Evolutionary conservation across 1,284 basidiomycete genomes (phyloP).

Genomic region (Wallemia mellicola): DNA sequence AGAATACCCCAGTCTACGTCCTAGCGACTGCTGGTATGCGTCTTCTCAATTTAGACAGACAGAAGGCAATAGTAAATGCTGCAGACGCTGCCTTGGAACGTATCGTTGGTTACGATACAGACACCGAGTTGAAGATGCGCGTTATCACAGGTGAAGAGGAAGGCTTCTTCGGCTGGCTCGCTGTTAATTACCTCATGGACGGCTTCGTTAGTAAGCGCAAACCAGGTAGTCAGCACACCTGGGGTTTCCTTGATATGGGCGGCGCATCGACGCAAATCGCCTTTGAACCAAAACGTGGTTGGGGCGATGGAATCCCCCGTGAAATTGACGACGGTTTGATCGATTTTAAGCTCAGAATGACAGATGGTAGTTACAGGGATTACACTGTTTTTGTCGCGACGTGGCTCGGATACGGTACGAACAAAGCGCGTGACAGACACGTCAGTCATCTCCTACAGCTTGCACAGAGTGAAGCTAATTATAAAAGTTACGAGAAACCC

Average conservation of each 20-base stretch:
- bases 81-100: slow-evolving; percentile 45
- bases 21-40: slow-evolving; percentile 97
- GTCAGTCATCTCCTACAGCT: slow-evolving; percentile 28
- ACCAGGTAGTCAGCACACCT: slow-evolving; percentile 32
- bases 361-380: slow-evolving; percentile 56
- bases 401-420: slow-evolving; percentile 95
- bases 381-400: slow-evolving; percentile 93
- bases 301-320: slow-evolving; percentile 22
- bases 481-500: too few relatives aligned
- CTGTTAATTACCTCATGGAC: slow-evolving; percentile 97
- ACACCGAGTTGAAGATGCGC: slow-evolving; percentile 25
- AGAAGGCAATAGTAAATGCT: slow-evolving; percentile 36
- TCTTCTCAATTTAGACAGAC: slow-evolving; percentile 36
- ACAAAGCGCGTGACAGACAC: slow-evolving; percentile 77
- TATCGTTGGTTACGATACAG: slow-evolving; percentile 45
- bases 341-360: slow-evolving; percentile 45
- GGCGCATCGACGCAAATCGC: slow-evolving; percentile 96
- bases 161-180: slow-evolving; percentile 93
- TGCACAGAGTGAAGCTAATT: background rate
- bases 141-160: slow-evolving; percentile 97
- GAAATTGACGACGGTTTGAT: slow-evolving; percentile 29
- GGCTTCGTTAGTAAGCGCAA: slow-evolving; percentile 38
- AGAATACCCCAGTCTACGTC: slow-evolving; percentile 66
- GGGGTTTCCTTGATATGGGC: slow-evolving; percentile 97
- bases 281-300: slow-evolving; percentile 41